A percentile compares a stretch with the other conserved stretches of the same genome.
phyloP scores from a whole-genome alignment of 768 basidiomycete genomes.

The Hygrocybe punicea region DNA sequence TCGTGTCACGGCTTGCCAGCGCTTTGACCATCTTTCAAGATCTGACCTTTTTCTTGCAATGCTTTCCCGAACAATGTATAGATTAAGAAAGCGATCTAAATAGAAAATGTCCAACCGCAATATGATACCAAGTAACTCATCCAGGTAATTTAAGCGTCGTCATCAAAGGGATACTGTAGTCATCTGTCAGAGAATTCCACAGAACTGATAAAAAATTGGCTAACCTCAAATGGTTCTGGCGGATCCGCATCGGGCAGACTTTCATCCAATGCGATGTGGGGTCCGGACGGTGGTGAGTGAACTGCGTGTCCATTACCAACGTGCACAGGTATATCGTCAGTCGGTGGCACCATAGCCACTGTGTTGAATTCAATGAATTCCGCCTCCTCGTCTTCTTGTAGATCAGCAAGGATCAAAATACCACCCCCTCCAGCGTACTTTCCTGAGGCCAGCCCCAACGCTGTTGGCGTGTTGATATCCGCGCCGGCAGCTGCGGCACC shows the following conservation, averaged over 20 bases:
- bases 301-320: slow-evolving; percentile 33
- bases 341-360: slow-evolving; percentile 27
- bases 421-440: slow-evolving; percentile 80
- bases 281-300: slow-evolving; percentile 35
- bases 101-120: background rate
- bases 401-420: slow-evolving; percentile 79
- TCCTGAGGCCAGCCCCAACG: slow-evolving; percentile 44
- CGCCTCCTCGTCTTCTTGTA: slow-evolving; percentile 61
- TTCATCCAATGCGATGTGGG: slow-evolving; percentile 69
- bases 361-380: slow-evolving; percentile 68
- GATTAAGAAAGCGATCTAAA: background rate
- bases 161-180: slow-evolving; percentile 72
- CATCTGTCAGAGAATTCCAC: slow-evolving; percentile 19
- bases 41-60: background rate
- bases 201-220: slow-evolving; percentile 24
- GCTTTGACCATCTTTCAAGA: background rate
- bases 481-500: slow-evolving; percentile 19
- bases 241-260: slow-evolving; percentile 67
- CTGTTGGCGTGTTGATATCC: slow-evolving; percentile 28
- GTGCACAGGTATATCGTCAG: slow-evolving; percentile 21
- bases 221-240: slow-evolving; percentile 81
- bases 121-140: background rate
- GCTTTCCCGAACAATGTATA: background rate
- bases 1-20: background rate
- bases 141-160: slow-evolving; percentile 46